Percentiles rank a stretch among this genome's conserved stretches.
phyloP scores from a whole-genome alignment of 805 yeast genomes.

The Metschnikowia baotianmanensis region DNA sequence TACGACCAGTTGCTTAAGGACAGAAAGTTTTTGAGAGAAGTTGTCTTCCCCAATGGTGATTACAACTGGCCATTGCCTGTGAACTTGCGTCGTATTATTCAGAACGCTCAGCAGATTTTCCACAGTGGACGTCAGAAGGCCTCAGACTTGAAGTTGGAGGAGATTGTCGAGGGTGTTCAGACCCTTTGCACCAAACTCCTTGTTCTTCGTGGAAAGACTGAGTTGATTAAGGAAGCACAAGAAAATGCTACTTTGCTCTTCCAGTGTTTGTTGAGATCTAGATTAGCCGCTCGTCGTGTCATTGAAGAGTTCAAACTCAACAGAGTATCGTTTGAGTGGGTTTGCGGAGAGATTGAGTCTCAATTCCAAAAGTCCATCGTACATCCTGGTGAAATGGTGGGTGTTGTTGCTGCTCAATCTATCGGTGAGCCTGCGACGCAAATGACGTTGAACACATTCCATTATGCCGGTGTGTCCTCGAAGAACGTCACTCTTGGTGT shows the following conservation, averaged over 20 bases:
- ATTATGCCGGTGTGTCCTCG: conserved; percentile 99
- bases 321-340: conserved; percentile 92
- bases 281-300: conserved; percentile 87
- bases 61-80: conserved; percentile 97
- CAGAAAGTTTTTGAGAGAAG: conserved; percentile 73
- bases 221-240: conserved; percentile 79
- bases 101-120: conserved; percentile 96
- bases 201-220: conserved; percentile 81
- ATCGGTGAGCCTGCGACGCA: conserved; percentile 99
- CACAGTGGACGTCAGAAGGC: conserved; percentile 88
- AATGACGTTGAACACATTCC: conserved; percentile 91
- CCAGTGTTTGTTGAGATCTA: conserved; percentile 89
- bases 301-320: conserved; percentile 86
- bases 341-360: conserved; percentile 86
- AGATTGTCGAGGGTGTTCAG: conserved; percentile 71
- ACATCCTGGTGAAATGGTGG: conserved; percentile 98
- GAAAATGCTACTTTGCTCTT: conserved; percentile 85
- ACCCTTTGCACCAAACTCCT: conserved; percentile 62
- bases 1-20: conserved; percentile 74
- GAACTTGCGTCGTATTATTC: conserved; percentile 91
- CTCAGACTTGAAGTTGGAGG: conserved; percentile 82
- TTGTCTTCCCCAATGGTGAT: conserved; percentile 90
- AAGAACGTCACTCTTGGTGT: conserved; percentile 99
- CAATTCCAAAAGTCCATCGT: conserved; percentile 90
- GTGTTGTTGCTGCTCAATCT: conserved; percentile 95